phyloP scores from a whole-genome alignment of 164 flowering plant species.

The Tinospora cordifolia region DNA sequence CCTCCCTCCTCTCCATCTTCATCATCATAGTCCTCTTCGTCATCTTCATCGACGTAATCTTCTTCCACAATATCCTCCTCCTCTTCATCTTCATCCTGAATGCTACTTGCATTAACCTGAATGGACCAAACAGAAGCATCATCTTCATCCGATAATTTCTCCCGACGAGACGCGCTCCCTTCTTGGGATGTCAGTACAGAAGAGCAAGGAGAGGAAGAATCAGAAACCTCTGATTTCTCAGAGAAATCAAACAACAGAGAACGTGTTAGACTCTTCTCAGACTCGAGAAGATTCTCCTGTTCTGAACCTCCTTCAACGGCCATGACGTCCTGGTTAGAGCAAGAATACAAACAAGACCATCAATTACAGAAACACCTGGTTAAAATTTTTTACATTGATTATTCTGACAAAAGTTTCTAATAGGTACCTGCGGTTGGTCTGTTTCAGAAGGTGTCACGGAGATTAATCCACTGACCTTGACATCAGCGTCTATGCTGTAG shows the following conservation, averaged over 20 bases:
- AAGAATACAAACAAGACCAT: not conserved
- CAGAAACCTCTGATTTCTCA: slow-evolving; percentile 52
- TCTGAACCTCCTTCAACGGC: slow-evolving; percentile 20
- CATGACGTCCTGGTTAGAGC: not conserved
- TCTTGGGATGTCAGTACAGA: slow-evolving; percentile 35
- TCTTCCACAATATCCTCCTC: slow-evolving; percentile 26
- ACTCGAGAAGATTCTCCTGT: slow-evolving; percentile 25
- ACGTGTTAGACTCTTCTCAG: slow-evolving; percentile 32
- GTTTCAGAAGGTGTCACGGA: not conserved
- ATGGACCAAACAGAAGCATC: slow-evolving; percentile 61
- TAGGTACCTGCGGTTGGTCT: too few species aligned
- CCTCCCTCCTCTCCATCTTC: slow-evolving; percentile 21
- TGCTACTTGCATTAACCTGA: slow-evolving; percentile 60
- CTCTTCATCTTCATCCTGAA: slow-evolving; percentile 30
- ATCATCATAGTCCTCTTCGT: slow-evolving; percentile 19
- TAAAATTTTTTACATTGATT: too few species aligned
- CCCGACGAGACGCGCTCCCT: slow-evolving; percentile 11
- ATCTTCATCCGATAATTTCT: slow-evolving; percentile 41
- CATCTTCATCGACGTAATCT: slow-evolving; percentile 14
- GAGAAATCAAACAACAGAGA: slow-evolving; percentile 60
- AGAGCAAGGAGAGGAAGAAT: slow-evolving; percentile 30
- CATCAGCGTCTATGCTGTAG: not conserved
- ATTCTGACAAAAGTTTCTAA: too few species aligned
- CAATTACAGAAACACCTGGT: slow-evolving; percentile 4
- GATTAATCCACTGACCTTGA: not conserved